Percentiles rank a stretch among this genome's conserved stretches.
Conservation (phyloP, 768 basidiomycete species). For the Russula olivacea region DNA sequence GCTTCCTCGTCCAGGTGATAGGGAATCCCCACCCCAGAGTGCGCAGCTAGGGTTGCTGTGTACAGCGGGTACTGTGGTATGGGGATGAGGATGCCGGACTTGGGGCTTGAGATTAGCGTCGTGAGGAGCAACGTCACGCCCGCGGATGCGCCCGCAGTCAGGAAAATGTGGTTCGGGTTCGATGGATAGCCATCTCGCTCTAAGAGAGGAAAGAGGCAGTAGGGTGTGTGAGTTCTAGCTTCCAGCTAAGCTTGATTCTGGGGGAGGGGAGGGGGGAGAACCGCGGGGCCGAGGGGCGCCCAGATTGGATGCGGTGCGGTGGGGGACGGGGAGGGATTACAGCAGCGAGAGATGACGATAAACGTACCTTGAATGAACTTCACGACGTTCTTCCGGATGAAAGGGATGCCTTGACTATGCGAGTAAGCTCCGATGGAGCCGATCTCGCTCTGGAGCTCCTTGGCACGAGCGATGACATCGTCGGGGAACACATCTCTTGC, state of each 20-base stretch:
- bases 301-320: background rate
- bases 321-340: background rate
- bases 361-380: constrained; percentile 77
- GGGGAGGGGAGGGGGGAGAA: background rate
- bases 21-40: constrained; percentile 71
- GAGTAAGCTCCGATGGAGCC: constrained; percentile 95
- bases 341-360: background rate
- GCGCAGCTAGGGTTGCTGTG: constrained; percentile 88
- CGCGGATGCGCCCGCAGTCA: constrained; percentile 90
- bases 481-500: constrained; percentile 75
- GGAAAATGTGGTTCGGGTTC: constrained; percentile 80
- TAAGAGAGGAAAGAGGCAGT: constrained; percentile 30
- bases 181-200: constrained; percentile 88
- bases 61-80: constrained; percentile 99
- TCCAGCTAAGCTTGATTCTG: background rate
- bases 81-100: constrained; percentile 82
- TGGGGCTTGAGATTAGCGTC: constrained; percentile 64
- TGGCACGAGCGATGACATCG: constrained; percentile 81
- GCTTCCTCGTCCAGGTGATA: constrained; percentile 83
- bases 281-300: background rate
- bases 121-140: constrained; percentile 87
- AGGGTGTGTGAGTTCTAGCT: background rate
- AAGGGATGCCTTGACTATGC: constrained; percentile 87
- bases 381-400: constrained; percentile 84
- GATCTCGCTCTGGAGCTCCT: constrained; percentile 74